Conservation (phyloP, 176 grass and related monocot species). For the Poa annua region DNA sequence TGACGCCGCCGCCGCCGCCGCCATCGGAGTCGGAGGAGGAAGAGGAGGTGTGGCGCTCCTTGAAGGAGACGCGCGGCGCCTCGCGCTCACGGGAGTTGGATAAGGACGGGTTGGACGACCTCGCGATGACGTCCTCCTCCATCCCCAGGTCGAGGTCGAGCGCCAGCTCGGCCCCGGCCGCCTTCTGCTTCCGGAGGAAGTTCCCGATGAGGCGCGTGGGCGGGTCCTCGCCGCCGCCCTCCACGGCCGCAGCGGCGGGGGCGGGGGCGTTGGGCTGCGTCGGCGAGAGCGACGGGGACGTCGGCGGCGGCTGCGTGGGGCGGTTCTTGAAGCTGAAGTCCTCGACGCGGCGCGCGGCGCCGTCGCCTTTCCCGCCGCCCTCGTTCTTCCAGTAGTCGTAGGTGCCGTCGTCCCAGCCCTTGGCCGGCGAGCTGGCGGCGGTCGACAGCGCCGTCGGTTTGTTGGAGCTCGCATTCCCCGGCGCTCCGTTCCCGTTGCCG, state of each 20-base stretch:
- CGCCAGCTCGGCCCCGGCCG: constrained; percentile 60
- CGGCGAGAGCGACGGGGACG: constrained; percentile 41
- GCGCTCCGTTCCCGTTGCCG: constrained; percentile 40
- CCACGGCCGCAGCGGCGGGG: background rate
- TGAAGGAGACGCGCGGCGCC: constrained; percentile 63
- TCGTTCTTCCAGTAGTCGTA: constrained; percentile 56
- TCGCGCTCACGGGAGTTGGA: constrained; percentile 70
- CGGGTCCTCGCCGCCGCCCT: constrained; percentile 58
- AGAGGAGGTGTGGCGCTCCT: background rate
- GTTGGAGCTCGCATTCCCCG: constrained; percentile 42
- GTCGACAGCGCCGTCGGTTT: background rate
- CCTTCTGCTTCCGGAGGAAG: constrained; percentile 72
- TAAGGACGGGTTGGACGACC: constrained; percentile 38
- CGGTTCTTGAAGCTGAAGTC: constrained; percentile 74
- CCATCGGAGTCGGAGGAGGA: constrained; percentile 41
- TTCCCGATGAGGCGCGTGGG: constrained; percentile 77
- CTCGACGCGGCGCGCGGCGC: background rate
- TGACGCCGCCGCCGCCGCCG: constrained; percentile 17
- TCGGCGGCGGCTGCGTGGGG: background rate
- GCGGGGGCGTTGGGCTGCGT: background rate
- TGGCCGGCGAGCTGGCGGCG: constrained; percentile 35
- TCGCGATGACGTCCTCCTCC: constrained; percentile 73
- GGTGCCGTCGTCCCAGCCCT: constrained; percentile 66
- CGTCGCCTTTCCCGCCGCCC: background rate
- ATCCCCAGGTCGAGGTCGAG: constrained; percentile 78